These are phyloP conservation scores for Yamadazyma friedrichii DNA, from an alignment of 1,139 yeast species.

Conservation along the genomic window DNA sequence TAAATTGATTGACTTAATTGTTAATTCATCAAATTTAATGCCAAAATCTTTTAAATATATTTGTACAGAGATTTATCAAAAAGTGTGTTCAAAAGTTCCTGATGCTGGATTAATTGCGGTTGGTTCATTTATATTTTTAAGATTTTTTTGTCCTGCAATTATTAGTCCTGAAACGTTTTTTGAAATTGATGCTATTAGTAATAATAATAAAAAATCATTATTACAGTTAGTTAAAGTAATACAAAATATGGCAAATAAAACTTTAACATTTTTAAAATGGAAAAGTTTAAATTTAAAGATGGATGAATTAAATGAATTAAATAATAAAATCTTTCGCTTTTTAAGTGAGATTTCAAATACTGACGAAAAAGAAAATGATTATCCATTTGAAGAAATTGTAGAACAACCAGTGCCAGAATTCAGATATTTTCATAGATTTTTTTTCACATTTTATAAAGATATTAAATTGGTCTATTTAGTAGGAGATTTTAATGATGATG, in stretches of 20 bases:
- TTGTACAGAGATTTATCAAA: slow-evolving; percentile 65
- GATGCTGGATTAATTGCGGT: slow-evolving; percentile 71
- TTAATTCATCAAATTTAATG: slow-evolving; percentile 51
- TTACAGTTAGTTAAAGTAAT: slow-evolving; percentile 82
- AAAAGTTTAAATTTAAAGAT: slow-evolving; percentile 45
- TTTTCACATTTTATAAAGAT: slow-evolving; percentile 59
- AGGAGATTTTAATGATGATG: slow-evolving; percentile 13
- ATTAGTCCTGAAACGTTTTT: slow-evolving; percentile 78
- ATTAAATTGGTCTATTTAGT: slow-evolving; percentile 44
- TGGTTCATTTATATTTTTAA: slow-evolving; percentile 82
- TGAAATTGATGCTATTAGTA: slow-evolving; percentile 43
- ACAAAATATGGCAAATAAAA: slow-evolving; percentile 86
- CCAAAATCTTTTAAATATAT: slow-evolving; percentile 77
- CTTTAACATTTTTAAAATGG: slow-evolving; percentile 59
- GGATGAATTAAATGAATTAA: slow-evolving; percentile 45
- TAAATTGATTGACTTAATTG: slow-evolving; percentile 61
- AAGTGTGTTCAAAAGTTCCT: slow-evolving; percentile 67
- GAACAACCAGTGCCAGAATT: slow-evolving; percentile 45
- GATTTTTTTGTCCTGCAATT: slow-evolving; percentile 89
- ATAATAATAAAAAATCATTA: slow-evolving; percentile 64
- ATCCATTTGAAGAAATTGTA: slow-evolving; percentile 28
- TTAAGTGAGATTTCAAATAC: slow-evolving; percentile 28
- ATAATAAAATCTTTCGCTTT: slow-evolving; percentile 46
- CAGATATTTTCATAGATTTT: slow-evolving; percentile 61
- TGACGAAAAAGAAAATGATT: slow-evolving; percentile 14